phyloP scores from a whole-genome alignment of 2,329 filamentous ascomycete species.

The Colletotrichum destructivum region DNA sequence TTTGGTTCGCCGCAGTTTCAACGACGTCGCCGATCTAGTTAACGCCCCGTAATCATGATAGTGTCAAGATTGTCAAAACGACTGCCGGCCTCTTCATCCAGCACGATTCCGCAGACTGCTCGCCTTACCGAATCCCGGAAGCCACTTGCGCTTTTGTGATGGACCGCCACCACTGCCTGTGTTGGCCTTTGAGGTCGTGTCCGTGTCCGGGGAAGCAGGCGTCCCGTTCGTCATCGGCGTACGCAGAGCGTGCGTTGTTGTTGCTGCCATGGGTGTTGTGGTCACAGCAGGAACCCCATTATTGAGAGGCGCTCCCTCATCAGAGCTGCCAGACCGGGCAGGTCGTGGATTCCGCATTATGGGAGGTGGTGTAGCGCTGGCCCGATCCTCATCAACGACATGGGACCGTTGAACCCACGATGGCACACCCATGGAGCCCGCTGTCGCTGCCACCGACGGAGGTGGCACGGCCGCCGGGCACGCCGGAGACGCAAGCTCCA shows the following conservation, averaged over 20 bases:
- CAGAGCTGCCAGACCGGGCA: slow-evolving; percentile 39
- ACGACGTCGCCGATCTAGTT: neutral
- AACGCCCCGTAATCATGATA: too few species aligned
- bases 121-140: slow-evolving; percentile 50
- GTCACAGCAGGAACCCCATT: slow-evolving; percentile 14
- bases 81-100: slow-evolving; percentile 32
- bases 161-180: slow-evolving; percentile 28
- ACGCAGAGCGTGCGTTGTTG: neutral
- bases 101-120: slow-evolving; percentile 50
- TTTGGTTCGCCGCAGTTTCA: neutral
- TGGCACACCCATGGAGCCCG: slow-evolving; percentile 54
- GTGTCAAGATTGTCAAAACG: neutral
- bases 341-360: slow-evolving; percentile 62
- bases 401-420: slow-evolving; percentile 57
- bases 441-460: slow-evolving; percentile 32
- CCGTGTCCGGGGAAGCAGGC: slow-evolving; percentile 19
- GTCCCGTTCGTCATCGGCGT: slow-evolving; percentile 23
- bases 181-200: slow-evolving; percentile 28
- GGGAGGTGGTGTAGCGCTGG: slow-evolving; percentile 69
- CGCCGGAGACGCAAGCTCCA: slow-evolving; percentile 45
- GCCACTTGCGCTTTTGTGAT: slow-evolving; percentile 49
- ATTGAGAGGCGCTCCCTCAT: slow-evolving; percentile 32
- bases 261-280: slow-evolving; percentile 8
- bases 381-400: slow-evolving; percentile 58
- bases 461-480: slow-evolving; percentile 38